Conservation (phyloP, 352 stramenopile species). For the Phytophthora fragariaefolia region DNA sequence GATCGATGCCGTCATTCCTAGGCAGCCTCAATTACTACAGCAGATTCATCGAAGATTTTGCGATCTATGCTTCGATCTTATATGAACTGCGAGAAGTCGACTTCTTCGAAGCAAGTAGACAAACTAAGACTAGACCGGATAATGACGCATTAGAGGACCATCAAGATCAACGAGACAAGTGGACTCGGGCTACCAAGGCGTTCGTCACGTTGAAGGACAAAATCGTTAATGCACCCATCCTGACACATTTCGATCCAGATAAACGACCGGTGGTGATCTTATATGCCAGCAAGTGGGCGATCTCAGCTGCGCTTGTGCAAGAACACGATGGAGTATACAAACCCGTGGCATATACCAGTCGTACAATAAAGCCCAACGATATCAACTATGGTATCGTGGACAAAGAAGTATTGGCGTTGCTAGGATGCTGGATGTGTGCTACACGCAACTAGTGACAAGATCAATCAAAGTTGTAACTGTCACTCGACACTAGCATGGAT, state of each 20-base stretch:
- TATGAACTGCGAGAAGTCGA: slow-evolving; percentile 6
- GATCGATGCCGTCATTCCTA: slow-evolving; percentile 17
- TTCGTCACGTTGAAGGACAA: slow-evolving; percentile 21
- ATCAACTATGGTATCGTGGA: too few relatives aligned
- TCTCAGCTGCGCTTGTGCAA: slow-evolving; percentile 3
- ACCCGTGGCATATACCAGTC: background rate
- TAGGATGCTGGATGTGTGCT: too few relatives aligned
- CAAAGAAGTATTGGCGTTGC: background rate
- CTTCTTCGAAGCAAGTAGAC: background rate
- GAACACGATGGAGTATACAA: background rate
- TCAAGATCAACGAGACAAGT: background rate
- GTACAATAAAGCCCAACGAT: background rate
- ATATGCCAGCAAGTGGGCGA: slow-evolving; percentile 12
- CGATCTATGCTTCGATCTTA: slow-evolving; percentile 5
- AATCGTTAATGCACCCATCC: slow-evolving; percentile 3
- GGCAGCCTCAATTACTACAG: slow-evolving; percentile 28
- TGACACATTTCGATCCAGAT: slow-evolving; percentile 17
- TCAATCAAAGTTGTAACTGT: too few relatives aligned
- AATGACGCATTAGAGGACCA: too few relatives aligned
- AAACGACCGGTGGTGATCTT: slow-evolving; percentile 9
- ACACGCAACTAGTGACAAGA: too few relatives aligned
- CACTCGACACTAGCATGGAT: too few relatives aligned
- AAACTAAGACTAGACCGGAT: background rate
- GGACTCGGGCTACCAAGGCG: background rate
- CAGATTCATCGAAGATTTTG: slow-evolving; percentile 22